Evolutionary conservation across 2,329 filamentous ascomycete species (phyloP), one percentile per base, ranked within the genome.

Genomic region (Pseudogymnoascus sp.): DNA sequence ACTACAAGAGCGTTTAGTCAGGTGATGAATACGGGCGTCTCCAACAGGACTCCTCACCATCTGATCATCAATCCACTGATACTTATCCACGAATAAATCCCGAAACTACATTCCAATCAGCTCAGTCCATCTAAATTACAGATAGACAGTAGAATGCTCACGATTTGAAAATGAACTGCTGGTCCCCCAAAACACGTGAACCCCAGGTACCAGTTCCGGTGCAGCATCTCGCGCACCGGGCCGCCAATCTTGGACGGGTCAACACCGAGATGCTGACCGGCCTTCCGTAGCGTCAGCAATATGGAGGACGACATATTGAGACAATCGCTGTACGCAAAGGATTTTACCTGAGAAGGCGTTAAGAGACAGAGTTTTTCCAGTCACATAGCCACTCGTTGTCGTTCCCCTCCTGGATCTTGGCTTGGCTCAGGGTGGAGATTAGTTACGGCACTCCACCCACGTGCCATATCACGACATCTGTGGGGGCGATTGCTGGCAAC

Each of bases 161-260:
- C 78, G 64, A 89, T 89, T 69, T 86, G 83, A 69, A 90, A 90
- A 73, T 90, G 87, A 6, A 90, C 86, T 0, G 86, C 82, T 2
- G 87, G 87, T 0, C 87, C 87, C 1, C 86, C 87, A 72, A 89
- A 89, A 0, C 83, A 75, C 0, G 85, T 89, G 67, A 89, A 82
- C 0, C 87, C 86, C 4, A 89, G 74, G 73, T 88, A 78, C 83
- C 85, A 89, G 37, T 78, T 78, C 31, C 28, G 25, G n/a, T 7
- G 10, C 8, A 57, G n/a, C 51, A 57, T 57, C n/a, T 57, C 51
- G 10, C 51, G 51, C 2, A 57, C 25, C 2, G 51, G 51, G 5
- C 51, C 10, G 1, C n/a, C n/a, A 25, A 57, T 16, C 51, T 57
- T 57, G 7, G 28, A 34, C 5, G 25, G 28, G n/a, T 57, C 28